Evolutionary conservation across 2,329 filamentous ascomycete genomes (phyloP), one percentile per base, ranked within the genome.

Genomic region (Fusarium sororula): DNA sequence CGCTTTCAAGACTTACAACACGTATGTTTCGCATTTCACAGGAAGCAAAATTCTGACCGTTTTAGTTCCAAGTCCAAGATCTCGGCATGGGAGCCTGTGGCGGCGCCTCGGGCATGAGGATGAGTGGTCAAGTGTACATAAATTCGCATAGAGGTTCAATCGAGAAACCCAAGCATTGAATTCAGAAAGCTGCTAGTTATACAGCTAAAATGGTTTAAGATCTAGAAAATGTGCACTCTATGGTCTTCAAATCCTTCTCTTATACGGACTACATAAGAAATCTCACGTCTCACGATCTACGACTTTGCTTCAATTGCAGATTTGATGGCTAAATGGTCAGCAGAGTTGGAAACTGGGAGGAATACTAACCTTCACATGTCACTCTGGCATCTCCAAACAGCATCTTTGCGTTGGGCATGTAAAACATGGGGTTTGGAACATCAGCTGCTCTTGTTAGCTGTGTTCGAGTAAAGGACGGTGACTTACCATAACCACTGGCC

Each of bases 341-440:
- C 60, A 44, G 13, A 13, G 39, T 22, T 22, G 11, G 4, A 10
- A 22, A 20, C 30, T 7, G 7, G 35, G n/a, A n/a, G 50, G 13
- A 6, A 30, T 14, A 82, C 89, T 81, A 79, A 93, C 91, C 93
- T 85, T 96, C 94, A 79, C 93, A 96, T 67, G 92, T 93, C 68
- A 90, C 88, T 84, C 94, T 96, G 26, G 95, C 95, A 84, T 98
- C 95, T 32, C 95, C 94, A 83, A 98, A 97, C 66, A 98, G 82
- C 95, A 97, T 98, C 84, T 92, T 93, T 5, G 94, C 95, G 58
- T 92, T 92, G 7, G 93, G 92, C 93, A 95, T 96, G 83, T 92
- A 96, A 83, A 97, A 96, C 94, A 98, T 95, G 2, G 95, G 94
- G 80, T 98, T 98, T 17, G 93, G 93, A 15, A 98, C 94, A 83